Base-by-base conservation (phyloP, 139 green algal genomes). In the Astrephomene gubernaculifera region DNA sequence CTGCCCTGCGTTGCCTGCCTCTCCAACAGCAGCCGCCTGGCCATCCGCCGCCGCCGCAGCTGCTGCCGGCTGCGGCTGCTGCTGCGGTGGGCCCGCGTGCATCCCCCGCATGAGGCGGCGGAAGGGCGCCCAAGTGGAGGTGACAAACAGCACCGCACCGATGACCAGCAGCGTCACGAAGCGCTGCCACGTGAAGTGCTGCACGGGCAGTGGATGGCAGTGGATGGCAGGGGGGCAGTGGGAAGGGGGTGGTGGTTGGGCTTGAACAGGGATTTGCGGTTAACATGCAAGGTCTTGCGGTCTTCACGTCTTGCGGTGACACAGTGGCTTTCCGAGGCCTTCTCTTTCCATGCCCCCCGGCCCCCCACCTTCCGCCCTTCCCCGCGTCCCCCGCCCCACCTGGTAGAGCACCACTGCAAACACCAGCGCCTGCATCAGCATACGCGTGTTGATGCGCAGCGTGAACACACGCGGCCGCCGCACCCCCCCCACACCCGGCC, bases 101-200 rank as follows among this genome's bases (percentile, higher is more conserved):
- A 83, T 73, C 17, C 76, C 76, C 4, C 31, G 60, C 65, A 95
- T 69, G 38, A 88, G 80, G 35, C 83, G 83, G 45, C 91, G 86
- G 78, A 96, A 90, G 31, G 91, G 90, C 29, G 83, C 43, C 89
- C 87, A 91, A 1, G 88, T 49, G 2, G 91, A 74, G 0, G 92
- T 91, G 2, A 95, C 57, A 41, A 87, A 97, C 64, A 97, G 83
- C 52, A 93, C 74, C 6, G 87, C 43, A 25, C 82, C 93, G 9
- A 89, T 79, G 21, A 86, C 64, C 6, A 92, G 21, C n/a, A 97
- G 87, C 41, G 90, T 74, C 45, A 94, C 53, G 74, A 96, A 90
- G 27, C 94, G 89, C 1, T 82, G 67, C 44, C 91, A 94, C 0
- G 94, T 94, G 87, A 92, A 96, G 89, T 97, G 92, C 93, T 94